Evolutionary conservation across 2,329 filamentous ascomycete species (phyloP), one percentile per base, ranked within the genome.

Genomic region (Penicillium thymicola): DNA sequence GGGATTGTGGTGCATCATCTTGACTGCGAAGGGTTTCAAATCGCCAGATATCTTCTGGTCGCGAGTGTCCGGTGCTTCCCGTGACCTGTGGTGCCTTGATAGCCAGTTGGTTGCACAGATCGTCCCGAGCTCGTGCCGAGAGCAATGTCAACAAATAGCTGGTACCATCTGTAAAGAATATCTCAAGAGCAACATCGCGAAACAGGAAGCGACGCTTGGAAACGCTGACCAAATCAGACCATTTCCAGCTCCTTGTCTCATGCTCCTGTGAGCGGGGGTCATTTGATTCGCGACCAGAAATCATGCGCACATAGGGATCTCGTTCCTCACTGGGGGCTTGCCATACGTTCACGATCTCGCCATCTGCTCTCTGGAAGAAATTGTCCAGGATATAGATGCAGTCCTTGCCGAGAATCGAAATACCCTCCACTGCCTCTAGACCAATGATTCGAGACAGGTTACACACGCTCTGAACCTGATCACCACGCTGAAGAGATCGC

Each of bases 161-260:
- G 54, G 92, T 88, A 1, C 94, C 94, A 70, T 99, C 95, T 0
- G 92, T 92, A 71, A 99, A 99, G 77, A 99, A 99, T 2, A 97
- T 84, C 70, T 99, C 94, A n/a, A 97, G 86, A 0, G 91, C 92
- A 13, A 99, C 94, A 68, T 99, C 93, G 27, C 94, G 87, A 74
- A 97, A 96, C 4, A 99, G 77, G 72, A 97, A 99, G 7, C 93
- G 88, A 21, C 95, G 86, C 73, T 99, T 99, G 0, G 93, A 97
- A 36, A 97, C 89, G 70, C 92, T 97, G 64, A 97, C 89, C 14
- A 97, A 87, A 70, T 97, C 93, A 4, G 86, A 84, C 93, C 93
- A 99, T 62, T 87, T 89, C 95, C 94, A 99, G 71, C 89, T 88
- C 64, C 92, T 85, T 2, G 89, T 92, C 59, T 93, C 89, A 67